Conservation (phyloP, 805 yeast species). For the Candida quercuum region DNA sequence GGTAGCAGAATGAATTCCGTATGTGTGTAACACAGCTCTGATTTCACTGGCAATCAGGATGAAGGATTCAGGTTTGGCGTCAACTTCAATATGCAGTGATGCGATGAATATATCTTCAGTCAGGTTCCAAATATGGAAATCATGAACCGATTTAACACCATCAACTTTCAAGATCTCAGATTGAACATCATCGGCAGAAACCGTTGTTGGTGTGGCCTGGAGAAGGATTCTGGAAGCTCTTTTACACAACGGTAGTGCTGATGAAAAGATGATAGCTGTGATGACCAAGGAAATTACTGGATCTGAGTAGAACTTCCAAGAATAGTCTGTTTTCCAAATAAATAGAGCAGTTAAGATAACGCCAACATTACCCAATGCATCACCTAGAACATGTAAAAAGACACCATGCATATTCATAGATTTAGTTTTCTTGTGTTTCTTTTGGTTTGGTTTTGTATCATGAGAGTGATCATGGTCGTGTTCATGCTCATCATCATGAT, state of each 20-base stretch:
- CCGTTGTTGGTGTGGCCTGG: slow-evolving; percentile 87
- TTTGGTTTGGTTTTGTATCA: not conserved
- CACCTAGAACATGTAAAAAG: slow-evolving; percentile 91
- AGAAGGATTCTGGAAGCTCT: slow-evolving; percentile 81
- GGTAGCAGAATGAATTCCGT: slow-evolving; percentile 89
- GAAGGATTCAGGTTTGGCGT: slow-evolving; percentile 59
- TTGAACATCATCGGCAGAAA: slow-evolving; percentile 71
- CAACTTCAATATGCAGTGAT: slow-evolving; percentile 79
- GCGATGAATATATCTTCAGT: slow-evolving; percentile 86
- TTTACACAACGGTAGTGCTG: slow-evolving; percentile 86
- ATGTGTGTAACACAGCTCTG: slow-evolving; percentile 70
- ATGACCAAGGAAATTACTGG: slow-evolving; percentile 83
- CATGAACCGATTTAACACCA: slow-evolving; percentile 84
- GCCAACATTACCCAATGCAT: slow-evolving; percentile 92
- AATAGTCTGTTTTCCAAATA: slow-evolving; percentile 88
- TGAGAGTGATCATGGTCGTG: slow-evolving; percentile 6
- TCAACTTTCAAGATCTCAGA: slow-evolving; percentile 60
- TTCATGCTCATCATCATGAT: slow-evolving; percentile 9
- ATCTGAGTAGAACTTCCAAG: slow-evolving; percentile 84
- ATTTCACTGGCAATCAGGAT: slow-evolving; percentile 68
- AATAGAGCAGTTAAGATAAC: slow-evolving; percentile 86
- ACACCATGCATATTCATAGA: slow-evolving; percentile 98
- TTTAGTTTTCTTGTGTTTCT: slow-evolving; percentile 29
- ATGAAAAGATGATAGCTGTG: slow-evolving; percentile 81
- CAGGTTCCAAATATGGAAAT: slow-evolving; percentile 94